These are phyloP conservation scores for Suillus tomentosus DNA, from an alignment of 768 basidiomycete species.

Conservation along the genomic window DNA sequence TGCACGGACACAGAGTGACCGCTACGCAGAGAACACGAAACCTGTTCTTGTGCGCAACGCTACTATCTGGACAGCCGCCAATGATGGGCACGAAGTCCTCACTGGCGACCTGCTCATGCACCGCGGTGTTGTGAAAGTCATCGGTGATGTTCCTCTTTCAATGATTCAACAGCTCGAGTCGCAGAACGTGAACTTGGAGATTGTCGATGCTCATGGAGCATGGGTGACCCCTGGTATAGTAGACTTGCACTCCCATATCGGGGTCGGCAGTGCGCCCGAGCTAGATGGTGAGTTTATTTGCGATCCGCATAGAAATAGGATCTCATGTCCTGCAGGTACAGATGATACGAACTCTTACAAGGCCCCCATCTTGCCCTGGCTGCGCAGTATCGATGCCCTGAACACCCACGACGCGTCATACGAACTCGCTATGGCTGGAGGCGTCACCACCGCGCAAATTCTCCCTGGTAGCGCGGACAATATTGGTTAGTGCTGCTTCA, in stretches of 20 bases:
- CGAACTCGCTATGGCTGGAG: conserved; percentile 43
- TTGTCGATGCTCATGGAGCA: conserved; percentile 63
- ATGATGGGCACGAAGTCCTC: conserved; percentile 68
- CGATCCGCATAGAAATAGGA: conserved; percentile 7
- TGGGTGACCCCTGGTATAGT: conserved; percentile 79
- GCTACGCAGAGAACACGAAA: conserved; percentile 62
- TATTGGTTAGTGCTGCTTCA: conserved; percentile 26
- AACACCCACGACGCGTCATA: conserved; percentile 48
- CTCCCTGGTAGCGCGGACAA: conserved; percentile 47
- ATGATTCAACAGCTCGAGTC: conserved; percentile 22
- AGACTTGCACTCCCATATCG: conserved; percentile 52
- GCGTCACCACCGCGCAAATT: conserved; percentile 48
- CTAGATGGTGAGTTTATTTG: conserved; percentile 28
- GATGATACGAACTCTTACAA: conserved; percentile 59
- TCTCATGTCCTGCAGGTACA: conserved; percentile 36
- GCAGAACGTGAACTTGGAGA: conserved; percentile 41
- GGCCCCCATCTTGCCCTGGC: conserved; percentile 66
- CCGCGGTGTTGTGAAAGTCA: conserved; percentile 63
- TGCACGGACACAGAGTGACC: conserved; percentile 57
- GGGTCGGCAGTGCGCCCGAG: conserved; percentile 38
- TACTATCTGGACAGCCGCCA: conserved; percentile 79
- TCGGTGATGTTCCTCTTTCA: conserved; percentile 47
- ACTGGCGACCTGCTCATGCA: conserved; percentile 70
- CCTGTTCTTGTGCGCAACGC: conserved; percentile 72
- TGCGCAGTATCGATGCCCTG: conserved; percentile 46